A percentile compares a stretch with the other conserved stretches of the same genome.
phyloP scores from a whole-genome alignment of 2,329 filamentous ascomycete species.

The Periglandula ipomoeae region DNA sequence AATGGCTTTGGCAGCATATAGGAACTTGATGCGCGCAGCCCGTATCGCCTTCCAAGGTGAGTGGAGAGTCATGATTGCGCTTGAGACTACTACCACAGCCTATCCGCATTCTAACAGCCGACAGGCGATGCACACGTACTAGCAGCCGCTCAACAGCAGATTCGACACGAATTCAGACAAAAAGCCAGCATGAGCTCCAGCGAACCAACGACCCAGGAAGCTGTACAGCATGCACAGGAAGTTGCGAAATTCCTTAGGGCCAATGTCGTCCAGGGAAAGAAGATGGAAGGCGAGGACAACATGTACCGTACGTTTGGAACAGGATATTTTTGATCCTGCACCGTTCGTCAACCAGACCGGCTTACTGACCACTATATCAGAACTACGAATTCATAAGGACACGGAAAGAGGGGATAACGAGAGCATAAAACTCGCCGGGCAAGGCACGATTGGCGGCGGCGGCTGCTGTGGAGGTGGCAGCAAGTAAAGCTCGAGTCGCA shows the following conservation, averaged over 20 bases:
- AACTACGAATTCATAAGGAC: constrained; percentile 78
- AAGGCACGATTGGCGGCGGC: constrained; percentile 20
- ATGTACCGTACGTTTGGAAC: constrained; percentile 48
- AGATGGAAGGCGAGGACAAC: constrained; percentile 30
- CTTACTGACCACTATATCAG: constrained; percentile 33
- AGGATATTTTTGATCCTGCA: background rate
- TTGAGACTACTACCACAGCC: background rate
- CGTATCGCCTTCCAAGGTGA: constrained; percentile 76
- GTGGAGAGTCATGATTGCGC: constrained; percentile 4
- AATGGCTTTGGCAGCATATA: constrained; percentile 70
- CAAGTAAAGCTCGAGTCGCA: background rate
- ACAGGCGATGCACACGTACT: constrained; percentile 64
- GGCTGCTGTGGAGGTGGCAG: constrained; percentile 18
- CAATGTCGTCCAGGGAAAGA: constrained; percentile 81
- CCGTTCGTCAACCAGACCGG: background rate
- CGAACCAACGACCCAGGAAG: constrained; percentile 50
- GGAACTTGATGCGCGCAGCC: constrained; percentile 71
- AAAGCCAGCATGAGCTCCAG: constrained; percentile 50
- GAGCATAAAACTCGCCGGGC: constrained; percentile 60
- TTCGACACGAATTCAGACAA: constrained; percentile 63
- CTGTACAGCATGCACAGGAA: constrained; percentile 71
- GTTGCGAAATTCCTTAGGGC: constrained; percentile 69
- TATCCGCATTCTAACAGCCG: background rate
- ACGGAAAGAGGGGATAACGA: constrained; percentile 93
- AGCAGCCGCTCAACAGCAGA: constrained; percentile 60